Evolutionary conservation across 176 grass and related monocot genomes (phyloP).

Genomic region (Canna indica): DNA sequence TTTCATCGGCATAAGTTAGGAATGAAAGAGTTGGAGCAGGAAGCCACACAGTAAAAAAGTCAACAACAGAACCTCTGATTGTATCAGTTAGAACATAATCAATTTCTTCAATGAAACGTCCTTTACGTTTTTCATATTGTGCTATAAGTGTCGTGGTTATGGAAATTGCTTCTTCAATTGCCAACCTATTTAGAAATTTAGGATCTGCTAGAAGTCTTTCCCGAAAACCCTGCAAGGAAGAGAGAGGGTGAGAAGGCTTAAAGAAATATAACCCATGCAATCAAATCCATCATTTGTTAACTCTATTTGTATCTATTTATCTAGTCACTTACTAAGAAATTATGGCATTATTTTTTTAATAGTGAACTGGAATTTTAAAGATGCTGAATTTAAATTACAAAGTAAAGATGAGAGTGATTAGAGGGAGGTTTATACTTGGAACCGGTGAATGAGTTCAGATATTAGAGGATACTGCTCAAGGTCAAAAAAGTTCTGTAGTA

Average conservation of each 20-base stretch:
- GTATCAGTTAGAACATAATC: constrained; percentile 94
- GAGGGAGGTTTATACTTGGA: constrained; percentile 55
- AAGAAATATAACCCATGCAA: constrained; percentile 7
- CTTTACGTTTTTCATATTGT: constrained; percentile 90
- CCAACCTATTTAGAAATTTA: constrained; percentile 75
- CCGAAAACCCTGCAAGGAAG: constrained; percentile 69
- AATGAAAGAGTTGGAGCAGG: constrained; percentile 93
- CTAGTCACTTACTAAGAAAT: not conserved
- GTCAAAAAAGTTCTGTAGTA: constrained; percentile 98
- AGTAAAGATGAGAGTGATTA: not conserved
- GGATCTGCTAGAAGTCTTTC: constrained; percentile 94
- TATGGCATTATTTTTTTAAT: not conserved
- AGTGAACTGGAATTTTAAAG: not conserved
- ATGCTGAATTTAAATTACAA: not conserved
- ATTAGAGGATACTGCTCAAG: constrained; percentile 84
- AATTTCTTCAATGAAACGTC: constrained; percentile 81
- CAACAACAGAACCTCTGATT: constrained; percentile 91
- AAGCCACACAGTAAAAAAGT: constrained; percentile 98
- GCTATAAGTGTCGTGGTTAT: constrained; percentile 83
- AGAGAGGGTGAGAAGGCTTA: constrained; percentile 7
- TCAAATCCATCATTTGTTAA: not conserved
- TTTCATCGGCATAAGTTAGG: constrained; percentile 62
- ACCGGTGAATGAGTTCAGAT: constrained; percentile 73
- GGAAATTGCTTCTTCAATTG: constrained; percentile 88
- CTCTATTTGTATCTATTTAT: not conserved